Percentiles rank a stretch among this genome's conserved stretches.
phyloP scores from a whole-genome alignment of 164 flowering plant genomes.

The Dillenia suffruticosa region DNA sequence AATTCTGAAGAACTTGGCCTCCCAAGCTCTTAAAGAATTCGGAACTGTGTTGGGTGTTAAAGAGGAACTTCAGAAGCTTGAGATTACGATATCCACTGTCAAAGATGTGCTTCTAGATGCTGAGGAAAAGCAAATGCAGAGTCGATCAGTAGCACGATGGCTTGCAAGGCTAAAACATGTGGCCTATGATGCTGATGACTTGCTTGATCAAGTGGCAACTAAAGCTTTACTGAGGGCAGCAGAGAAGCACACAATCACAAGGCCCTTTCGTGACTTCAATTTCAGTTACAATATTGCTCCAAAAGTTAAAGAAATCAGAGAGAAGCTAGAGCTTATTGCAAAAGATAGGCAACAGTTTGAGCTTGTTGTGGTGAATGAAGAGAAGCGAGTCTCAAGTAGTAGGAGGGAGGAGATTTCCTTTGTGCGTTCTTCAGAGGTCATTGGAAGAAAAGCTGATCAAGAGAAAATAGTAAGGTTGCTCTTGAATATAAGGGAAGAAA shows the following conservation, averaged over 20 bases:
- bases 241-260: not conserved
- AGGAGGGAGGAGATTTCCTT: not conserved
- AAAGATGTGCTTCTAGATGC: not conserved
- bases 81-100: not conserved
- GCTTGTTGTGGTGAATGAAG: too few species aligned
- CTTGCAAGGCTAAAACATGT: conserved; percentile 4
- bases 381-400: not conserved
- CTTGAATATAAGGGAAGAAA: not conserved
- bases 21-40: too few species aligned
- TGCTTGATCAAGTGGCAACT: conserved; percentile 1
- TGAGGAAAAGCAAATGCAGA: not conserved
- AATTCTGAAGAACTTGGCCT: too few species aligned
- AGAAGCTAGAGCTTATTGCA: not conserved
- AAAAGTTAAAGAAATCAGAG: not conserved
- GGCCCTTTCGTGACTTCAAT: not conserved
- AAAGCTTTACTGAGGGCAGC: not conserved
- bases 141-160: not conserved
- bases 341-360: too few species aligned
- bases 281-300: not conserved
- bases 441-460: conserved; percentile 7
- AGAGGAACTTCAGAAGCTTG: not conserved
- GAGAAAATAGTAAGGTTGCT: conserved; percentile 6
- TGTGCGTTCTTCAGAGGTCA: not conserved
- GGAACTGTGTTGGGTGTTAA: too few species aligned
- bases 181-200: conserved; percentile 5